Conservation (phyloP, 305 asterid genomes). For the Fraxinus greggii region DNA sequence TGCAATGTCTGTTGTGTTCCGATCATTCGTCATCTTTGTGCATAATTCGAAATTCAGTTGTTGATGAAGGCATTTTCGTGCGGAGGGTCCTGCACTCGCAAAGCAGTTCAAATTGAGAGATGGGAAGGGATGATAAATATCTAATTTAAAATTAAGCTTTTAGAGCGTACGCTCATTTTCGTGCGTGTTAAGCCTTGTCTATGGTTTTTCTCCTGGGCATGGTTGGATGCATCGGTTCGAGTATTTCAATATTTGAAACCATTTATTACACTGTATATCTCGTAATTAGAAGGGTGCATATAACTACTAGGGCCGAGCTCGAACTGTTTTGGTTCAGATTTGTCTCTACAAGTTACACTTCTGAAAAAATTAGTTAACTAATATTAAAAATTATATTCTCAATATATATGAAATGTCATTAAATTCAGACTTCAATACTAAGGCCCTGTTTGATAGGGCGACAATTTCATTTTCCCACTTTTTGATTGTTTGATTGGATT, state of each 20-base stretch:
- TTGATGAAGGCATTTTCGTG: not conserved
- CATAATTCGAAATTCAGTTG: not conserved
- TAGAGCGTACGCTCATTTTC: not conserved
- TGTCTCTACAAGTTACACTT: not conserved
- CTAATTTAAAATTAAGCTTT: not conserved
- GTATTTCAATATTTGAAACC: too few species aligned
- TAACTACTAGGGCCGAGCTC: not conserved
- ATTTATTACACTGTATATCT: too few species aligned
- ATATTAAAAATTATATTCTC: too few species aligned
- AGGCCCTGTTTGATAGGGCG: too few species aligned
- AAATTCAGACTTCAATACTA: too few species aligned
- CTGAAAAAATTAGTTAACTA: not conserved
- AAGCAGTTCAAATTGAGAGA: not conserved
- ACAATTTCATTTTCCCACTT: too few species aligned
- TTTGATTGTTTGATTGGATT: too few species aligned
- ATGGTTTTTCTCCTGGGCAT: not conserved
- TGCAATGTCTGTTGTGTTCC: not conserved
- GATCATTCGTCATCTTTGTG: not conserved
- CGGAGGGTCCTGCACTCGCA: not conserved
- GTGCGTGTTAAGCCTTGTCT: not conserved
- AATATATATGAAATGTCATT: too few species aligned
- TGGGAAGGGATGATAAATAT: too few species aligned
- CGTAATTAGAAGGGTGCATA: too few species aligned
- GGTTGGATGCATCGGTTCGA: not conserved
- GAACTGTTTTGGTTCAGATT: not conserved